phyloP scores from a whole-genome alignment of 768 basidiomycete genomes.

The Mrakia gelida region DNA sequence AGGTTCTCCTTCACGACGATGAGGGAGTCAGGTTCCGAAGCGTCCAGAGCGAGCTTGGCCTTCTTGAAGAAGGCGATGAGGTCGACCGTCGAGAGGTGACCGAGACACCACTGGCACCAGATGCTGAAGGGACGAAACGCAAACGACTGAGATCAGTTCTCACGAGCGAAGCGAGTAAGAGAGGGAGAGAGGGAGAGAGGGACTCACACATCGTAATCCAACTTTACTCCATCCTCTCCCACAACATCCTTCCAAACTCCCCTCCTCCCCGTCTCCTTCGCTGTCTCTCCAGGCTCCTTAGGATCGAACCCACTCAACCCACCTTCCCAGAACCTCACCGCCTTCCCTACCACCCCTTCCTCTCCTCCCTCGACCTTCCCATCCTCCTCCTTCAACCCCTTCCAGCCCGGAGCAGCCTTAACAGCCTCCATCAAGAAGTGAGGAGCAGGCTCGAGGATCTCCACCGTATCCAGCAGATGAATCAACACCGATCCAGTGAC shows the following conservation, averaged over 20 bases:
- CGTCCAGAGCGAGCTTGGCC: constrained; percentile 55
- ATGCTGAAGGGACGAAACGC: constrained; percentile 45
- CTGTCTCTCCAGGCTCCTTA: constrained; percentile 44
- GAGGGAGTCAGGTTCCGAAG: constrained; percentile 40
- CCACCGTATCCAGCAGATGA: constrained; percentile 79
- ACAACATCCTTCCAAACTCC: constrained; percentile 65
- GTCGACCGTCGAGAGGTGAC: constrained; percentile 56
- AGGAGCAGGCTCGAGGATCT: constrained; percentile 82
- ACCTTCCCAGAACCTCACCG: constrained; percentile 27
- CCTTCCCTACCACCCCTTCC: constrained; percentile 45
- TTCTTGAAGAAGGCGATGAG: constrained; percentile 70
- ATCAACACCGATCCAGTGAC: constrained; percentile 84
- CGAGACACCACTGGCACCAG: constrained; percentile 97
- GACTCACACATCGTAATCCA: constrained; percentile 67
- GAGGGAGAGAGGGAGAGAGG: neutral
- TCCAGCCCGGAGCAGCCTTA: constrained; percentile 13
- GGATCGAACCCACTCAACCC: constrained; percentile 53
- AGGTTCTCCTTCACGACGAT: constrained; percentile 92
- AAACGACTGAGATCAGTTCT: neutral
- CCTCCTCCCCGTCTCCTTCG: constrained; percentile 22
- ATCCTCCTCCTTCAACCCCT: constrained; percentile 54
- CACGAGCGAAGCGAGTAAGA: rapidly evolving
- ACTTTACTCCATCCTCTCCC: constrained; percentile 46
- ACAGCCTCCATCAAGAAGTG: constrained; percentile 50
- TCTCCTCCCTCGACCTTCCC: constrained; percentile 31